Evolutionary conservation across 2,329 filamentous ascomycete genomes (phyloP), one percentile per base, ranked within the genome.

Genomic region (Blastomyces emzantsi): DNA sequence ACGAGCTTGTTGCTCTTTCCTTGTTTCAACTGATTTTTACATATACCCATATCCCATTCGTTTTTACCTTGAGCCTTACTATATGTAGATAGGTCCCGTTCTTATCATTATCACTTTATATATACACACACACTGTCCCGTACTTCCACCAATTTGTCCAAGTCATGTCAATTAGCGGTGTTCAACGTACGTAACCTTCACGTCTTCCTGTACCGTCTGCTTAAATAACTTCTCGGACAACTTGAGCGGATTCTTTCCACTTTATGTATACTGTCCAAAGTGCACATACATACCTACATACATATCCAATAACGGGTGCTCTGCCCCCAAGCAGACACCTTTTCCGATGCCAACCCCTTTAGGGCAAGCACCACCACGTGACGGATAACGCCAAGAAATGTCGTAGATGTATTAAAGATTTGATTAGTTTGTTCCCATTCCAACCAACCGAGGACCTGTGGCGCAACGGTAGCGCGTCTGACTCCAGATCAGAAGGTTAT

Each of bases 401-500:
- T 1, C 2, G 8, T 9, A 22, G 7, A 28, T 45, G 15, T 19
- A 19, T 1, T 52, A 28, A 52, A 22, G 25, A 7, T 9, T 7
- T 15, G 11, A 13, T 11, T 11, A 17, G 19, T 13, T 11, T 39
- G 2, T 7, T n/a, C 19, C 17, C 17, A 15, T 1, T 41, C n/a
- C 11, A 43, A 59, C 25, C 25, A 60, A 49, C 2, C 8, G 28
- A 57, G 64, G 64, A 60, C 64, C 64, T 63, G 56, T 65, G 64
- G 64, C 64, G 64, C 62, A 65, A 65, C 62, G 64, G 64, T 65
- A 65, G 59, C 64, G 64, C 64, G 62, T 64, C 59, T 64, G 64
- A 65, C 62, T 65, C 64, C 64, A 65, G 64, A 65, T 65, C 64
- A 64, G 59, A 65, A 65, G 64, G 59, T 65, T 65, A 61, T 60